phyloP scores from a whole-genome alignment of 1,139 yeast species.

The Pneumocystis murina region DNA sequence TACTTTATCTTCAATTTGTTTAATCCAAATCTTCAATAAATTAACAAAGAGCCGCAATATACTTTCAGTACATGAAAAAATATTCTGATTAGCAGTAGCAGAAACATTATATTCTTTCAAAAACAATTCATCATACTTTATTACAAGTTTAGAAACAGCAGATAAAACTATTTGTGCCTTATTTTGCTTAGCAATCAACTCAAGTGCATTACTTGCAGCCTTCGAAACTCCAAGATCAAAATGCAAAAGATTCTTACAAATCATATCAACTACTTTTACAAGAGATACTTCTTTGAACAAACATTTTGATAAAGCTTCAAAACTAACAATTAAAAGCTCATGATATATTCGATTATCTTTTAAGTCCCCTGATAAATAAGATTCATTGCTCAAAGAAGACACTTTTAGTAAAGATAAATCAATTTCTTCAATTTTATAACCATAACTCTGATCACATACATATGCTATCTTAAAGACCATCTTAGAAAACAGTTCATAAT shows the following conservation, averaged over 20 bases:
- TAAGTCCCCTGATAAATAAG: conserved; percentile 1
- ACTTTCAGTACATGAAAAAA: background rate
- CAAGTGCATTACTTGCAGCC: conserved; percentile 51
- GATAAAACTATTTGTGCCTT: conserved; percentile 62
- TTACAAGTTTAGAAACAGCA: conserved; percentile 63
- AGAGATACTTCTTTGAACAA: conserved; percentile 39
- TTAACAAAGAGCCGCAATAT: conserved; percentile 24
- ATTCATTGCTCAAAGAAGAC: background rate
- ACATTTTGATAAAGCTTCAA: conserved; percentile 60
- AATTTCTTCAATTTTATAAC: conserved; percentile 23
- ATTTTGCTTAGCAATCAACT: conserved; percentile 47
- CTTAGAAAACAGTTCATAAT: conserved; percentile 63
- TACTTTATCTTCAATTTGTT: conserved; percentile 32
- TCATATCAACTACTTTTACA: conserved; percentile 52
- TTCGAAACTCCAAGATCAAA: conserved; percentile 43
- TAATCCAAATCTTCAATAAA: conserved; percentile 65
- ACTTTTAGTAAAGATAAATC: background rate
- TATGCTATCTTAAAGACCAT: conserved; percentile 43
- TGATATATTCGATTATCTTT: conserved; percentile 26
- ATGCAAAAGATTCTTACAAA: conserved; percentile 65
- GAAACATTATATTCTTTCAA: background rate
- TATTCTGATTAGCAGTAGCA: background rate
- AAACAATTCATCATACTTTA: conserved; percentile 51
- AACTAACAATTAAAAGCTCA: conserved; percentile 54
- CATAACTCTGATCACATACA: conserved; percentile 48